Evolutionary conservation across 805 yeast genomes (phyloP).

Genomic region (Huiozyma sinensis): DNA sequence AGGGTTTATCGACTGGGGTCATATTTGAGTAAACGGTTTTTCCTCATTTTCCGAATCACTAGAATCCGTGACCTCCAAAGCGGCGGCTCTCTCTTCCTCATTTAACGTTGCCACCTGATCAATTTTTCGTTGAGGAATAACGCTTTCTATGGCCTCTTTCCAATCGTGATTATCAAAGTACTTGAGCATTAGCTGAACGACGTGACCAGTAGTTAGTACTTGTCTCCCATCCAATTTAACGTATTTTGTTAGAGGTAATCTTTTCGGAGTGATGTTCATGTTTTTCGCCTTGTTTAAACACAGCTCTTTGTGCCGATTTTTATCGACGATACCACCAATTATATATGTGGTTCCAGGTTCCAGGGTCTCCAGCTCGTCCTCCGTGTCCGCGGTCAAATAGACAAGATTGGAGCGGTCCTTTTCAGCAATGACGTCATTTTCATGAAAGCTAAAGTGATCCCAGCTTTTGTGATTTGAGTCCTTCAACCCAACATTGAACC

Average conservation of each 20-base stretch:
- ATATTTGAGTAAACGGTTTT: too few species aligned
- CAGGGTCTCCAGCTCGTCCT: conserved; percentile 50
- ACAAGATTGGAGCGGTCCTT: conserved; percentile 35
- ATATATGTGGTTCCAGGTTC: conserved; percentile 68
- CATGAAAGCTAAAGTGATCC: conserved; percentile 49
- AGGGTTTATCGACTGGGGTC: too few species aligned
- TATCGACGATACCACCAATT: conserved; percentile 94
- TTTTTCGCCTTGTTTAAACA: conserved; percentile 74
- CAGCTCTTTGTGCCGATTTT: conserved; percentile 73
- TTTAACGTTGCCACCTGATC: conserved; percentile 7
- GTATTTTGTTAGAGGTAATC: conserved; percentile 79
- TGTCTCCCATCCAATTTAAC: conserved; percentile 75
- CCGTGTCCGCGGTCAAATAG: conserved; percentile 83
- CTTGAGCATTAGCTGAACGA: conserved; percentile 73
- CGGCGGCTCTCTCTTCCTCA: neutral
- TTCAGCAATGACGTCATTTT: conserved; percentile 29
- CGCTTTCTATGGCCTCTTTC: conserved; percentile 79
- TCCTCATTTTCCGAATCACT: too few species aligned
- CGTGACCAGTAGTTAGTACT: conserved; percentile 90
- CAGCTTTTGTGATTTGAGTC: conserved; percentile 51
- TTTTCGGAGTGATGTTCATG: conserved; percentile 59
- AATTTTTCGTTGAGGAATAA: conserved; percentile 71
- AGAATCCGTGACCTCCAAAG: too few species aligned
- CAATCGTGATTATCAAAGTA: conserved; percentile 76
- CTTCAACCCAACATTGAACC: conserved; percentile 55